Evolutionary conservation across 768 basidiomycete species (phyloP), one percentile per base, ranked within the genome.

Genomic region (Calocera cornea): DNA sequence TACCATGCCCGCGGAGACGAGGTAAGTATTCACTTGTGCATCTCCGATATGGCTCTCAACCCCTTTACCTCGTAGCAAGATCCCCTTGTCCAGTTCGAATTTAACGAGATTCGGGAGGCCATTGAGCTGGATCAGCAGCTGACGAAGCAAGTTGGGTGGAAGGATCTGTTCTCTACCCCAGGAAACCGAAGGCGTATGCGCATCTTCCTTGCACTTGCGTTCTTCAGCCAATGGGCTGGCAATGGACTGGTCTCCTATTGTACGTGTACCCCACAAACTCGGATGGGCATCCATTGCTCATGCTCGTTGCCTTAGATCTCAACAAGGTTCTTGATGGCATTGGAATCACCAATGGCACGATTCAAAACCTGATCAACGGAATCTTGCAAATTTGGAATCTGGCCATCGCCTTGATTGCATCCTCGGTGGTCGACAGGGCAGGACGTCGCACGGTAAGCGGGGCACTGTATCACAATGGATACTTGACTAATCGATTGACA

Each of bases 1-100:
- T 92, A 92, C 75, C 92, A 95, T 72, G 88, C 89, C 36, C 85
- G 89, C 70, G 85, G 89, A 69, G 82, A 93, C 66, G 76, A 41
- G 41, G 64, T 68, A 76, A 27, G 71, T n/a, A n/a, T 33, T 34
- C 54, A 73, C 72, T 67, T 47, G 31, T 5, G 27, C 10, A 2
- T 27, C 7, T 31, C 60, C 27, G 29, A 60, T 66, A 34, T 65
- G 73, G 12, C 73, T 65, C 47, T 67, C 29, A 68, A 73, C 66
- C 64, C 71, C 34, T 64, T 73, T 66, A 44, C 65, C 22, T 60
- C 75, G 75, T 14, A 74, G 64, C 68, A 80, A 27, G 83, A 87
- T 71, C 81, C 85, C 5, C 69, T 76, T 34, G 71, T 74, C 17
- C 41, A 67, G 16, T 72, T 70, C 44, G 75, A 76, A 65, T 68